phyloP scores from a whole-genome alignment of 1,284 basidiomycete genomes.

The Cutaneotrichosporon mucoides region DNA sequence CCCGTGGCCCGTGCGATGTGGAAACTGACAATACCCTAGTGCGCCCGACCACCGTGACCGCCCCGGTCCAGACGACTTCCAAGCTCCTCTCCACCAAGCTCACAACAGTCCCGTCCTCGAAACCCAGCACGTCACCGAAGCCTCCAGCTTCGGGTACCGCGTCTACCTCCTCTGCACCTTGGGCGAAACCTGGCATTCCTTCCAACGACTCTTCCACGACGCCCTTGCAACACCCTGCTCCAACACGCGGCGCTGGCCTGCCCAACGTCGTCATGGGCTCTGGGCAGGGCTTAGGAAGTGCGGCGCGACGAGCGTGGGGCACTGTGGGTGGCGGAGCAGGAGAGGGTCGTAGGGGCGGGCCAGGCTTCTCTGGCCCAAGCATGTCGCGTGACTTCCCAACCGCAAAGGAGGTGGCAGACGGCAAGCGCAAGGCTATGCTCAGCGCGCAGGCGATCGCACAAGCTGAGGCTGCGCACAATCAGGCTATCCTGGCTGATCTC shows the following conservation, averaged over 20 bases:
- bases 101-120: constrained; percentile 14
- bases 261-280: constrained; percentile 29
- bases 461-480: constrained; percentile 56
- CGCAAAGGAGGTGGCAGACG: constrained; percentile 82
- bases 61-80: constrained; percentile 55
- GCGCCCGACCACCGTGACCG: constrained; percentile 50
- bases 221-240: constrained; percentile 33
- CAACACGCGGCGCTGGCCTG: constrained; percentile 16
- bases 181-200: constrained; percentile 37
- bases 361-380: constrained; percentile 13
- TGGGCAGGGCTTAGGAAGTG: constrained; percentile 27
- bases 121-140: constrained; percentile 30
- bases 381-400: constrained; percentile 65
- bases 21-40: constrained; percentile 16
- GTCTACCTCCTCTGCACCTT: constrained; percentile 32
- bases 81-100: constrained; percentile 53
- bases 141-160: constrained; percentile 14
- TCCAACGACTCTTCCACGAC: constrained; percentile 7
- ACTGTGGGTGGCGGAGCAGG: constrained; percentile 3
- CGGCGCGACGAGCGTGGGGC: constrained; percentile 24
- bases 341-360: not conserved
- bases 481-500: constrained; percentile 55
- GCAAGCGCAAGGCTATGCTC: constrained; percentile 35
- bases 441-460: constrained; percentile 44
- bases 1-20: not conserved